Evolutionary conservation across 2,329 filamentous ascomycete species (phyloP).

Genomic region (Cyphellophora europaea): DNA sequence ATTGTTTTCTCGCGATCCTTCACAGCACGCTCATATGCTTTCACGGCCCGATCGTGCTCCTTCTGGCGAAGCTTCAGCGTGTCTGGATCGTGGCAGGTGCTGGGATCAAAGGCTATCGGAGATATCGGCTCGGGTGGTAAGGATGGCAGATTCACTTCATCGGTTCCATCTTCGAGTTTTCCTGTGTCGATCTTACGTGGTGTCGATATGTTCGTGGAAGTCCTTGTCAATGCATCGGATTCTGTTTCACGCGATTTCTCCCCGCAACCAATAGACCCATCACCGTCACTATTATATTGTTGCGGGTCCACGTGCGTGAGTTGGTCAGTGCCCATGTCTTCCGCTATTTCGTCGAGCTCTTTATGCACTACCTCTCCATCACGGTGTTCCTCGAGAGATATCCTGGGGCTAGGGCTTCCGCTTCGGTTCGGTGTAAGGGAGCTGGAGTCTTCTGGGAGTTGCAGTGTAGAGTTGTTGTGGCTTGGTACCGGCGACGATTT

Average conservation of each 20-base stretch:
- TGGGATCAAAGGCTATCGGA: slow-evolving; percentile 48
- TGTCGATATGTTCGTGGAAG: too few relatives aligned
- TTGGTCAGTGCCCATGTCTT: neutral
- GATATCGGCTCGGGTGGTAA: slow-evolving; percentile 44
- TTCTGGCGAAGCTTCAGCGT: slow-evolving; percentile 60
- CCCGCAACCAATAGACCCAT: too few relatives aligned
- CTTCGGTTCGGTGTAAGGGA: neutral
- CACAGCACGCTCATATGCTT: slow-evolving; percentile 56
- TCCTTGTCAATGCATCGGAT: neutral
- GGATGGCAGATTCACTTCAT: slow-evolving; percentile 28
- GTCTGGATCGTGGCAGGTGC: slow-evolving; percentile 53
- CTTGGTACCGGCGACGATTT: too few relatives aligned
- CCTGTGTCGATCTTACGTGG: too few relatives aligned
- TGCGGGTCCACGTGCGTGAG: neutral
- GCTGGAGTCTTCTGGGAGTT: neutral
- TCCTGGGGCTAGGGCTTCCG: slow-evolving; percentile 26
- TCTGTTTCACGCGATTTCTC: neutral
- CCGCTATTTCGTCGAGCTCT: slow-evolving; percentile 20
- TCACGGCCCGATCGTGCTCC: slow-evolving; percentile 53
- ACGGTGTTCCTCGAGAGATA: slow-evolving; percentile 38
- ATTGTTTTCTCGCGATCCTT: slow-evolving; percentile 59
- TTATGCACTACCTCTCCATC: slow-evolving; percentile 25
- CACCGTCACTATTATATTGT: neutral
- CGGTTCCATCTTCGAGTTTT: too few relatives aligned
- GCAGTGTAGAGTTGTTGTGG: neutral